Conservation (phyloP, 352 stramenopile species). For the Phytophthora quininea region DNA sequence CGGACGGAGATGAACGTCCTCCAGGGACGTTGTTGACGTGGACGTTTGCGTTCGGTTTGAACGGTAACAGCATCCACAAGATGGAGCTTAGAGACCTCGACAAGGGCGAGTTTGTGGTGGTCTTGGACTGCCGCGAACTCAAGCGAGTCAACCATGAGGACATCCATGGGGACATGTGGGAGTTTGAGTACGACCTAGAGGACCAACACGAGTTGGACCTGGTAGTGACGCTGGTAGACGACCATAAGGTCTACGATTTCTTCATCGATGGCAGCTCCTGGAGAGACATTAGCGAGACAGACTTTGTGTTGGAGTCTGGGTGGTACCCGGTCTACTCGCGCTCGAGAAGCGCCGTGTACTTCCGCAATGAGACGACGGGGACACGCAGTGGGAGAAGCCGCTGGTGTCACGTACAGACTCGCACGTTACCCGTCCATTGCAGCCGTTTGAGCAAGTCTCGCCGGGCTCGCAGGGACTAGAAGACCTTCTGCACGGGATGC, state of each 20-base stretch:
- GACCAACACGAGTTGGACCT: constrained; percentile 75
- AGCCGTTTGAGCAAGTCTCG: constrained; percentile 42
- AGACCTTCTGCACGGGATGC: constrained; percentile 34
- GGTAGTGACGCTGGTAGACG: constrained; percentile 66
- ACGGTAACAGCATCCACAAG: constrained; percentile 74
- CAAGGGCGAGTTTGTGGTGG: constrained; percentile 78
- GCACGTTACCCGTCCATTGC: constrained; percentile 36
- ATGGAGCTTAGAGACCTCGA: constrained; percentile 76
- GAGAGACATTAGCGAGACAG: constrained; percentile 75
- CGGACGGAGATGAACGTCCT: constrained; percentile 45
- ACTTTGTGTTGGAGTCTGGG: constrained; percentile 79
- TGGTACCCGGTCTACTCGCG: constrained; percentile 85
- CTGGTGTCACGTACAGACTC: constrained; percentile 59
- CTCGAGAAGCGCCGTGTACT: constrained; percentile 76
- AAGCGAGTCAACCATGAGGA: constrained; percentile 65
- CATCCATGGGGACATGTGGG: constrained; percentile 69
- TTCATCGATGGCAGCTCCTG: constrained; percentile 79
- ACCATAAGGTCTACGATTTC: constrained; percentile 76
- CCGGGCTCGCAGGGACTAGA: constrained; percentile 35
- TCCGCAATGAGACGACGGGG: constrained; percentile 64
- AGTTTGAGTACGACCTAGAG: constrained; percentile 75
- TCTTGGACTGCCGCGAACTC: constrained; percentile 73
- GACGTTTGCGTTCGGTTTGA: constrained; percentile 85
- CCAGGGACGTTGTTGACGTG: constrained; percentile 61
- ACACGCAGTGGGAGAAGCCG: constrained; percentile 81